Evolutionary conservation across 768 basidiomycete species (phyloP).

Genomic region (Pholiota conissans): DNA sequence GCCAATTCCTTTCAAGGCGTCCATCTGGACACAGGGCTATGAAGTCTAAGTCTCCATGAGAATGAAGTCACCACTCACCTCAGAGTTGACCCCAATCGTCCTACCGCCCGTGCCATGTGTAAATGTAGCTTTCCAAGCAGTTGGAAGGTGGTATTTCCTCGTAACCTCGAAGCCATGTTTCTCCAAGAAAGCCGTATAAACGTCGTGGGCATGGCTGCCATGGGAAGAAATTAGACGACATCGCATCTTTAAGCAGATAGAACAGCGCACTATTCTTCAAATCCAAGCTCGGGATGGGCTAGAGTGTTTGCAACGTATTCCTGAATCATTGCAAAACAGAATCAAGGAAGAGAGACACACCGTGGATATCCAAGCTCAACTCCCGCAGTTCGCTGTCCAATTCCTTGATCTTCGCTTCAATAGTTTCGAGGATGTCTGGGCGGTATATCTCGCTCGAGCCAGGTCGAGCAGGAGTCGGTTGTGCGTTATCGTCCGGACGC

Average conservation of each 20-base stretch:
- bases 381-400: slow-evolving; percentile 55
- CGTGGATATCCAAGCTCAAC: slow-evolving; percentile 73
- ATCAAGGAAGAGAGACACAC: slow-evolving; percentile 39
- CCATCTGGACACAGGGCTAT: slow-evolving; percentile 47
- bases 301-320: neutral
- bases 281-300: slow-evolving; percentile 74
- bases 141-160: slow-evolving; percentile 60
- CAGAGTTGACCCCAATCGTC: slow-evolving; percentile 78
- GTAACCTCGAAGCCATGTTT: slow-evolving; percentile 66
- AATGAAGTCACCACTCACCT: slow-evolving; percentile 35
- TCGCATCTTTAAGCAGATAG: neutral
- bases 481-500: slow-evolving; percentile 39
- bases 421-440: slow-evolving; percentile 60
- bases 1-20: slow-evolving; percentile 59
- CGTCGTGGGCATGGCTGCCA: slow-evolving; percentile 68
- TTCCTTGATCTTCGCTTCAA: slow-evolving; percentile 52
- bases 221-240: neutral
- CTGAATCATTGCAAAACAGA: too few species aligned
- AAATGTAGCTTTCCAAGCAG: slow-evolving; percentile 76
- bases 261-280: slow-evolving; percentile 58
- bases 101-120: slow-evolving; percentile 65
- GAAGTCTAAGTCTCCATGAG: neutral
- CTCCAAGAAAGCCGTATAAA: slow-evolving; percentile 64
- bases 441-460: slow-evolving; percentile 41
- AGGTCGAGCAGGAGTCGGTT: slow-evolving; percentile 28